Percentiles rank a stretch among this genome's conserved stretches.
Evolutionary conservation across 2,329 filamentous ascomycete species (phyloP).

Genomic region (Aspergillus pseudoterreus): DNA sequence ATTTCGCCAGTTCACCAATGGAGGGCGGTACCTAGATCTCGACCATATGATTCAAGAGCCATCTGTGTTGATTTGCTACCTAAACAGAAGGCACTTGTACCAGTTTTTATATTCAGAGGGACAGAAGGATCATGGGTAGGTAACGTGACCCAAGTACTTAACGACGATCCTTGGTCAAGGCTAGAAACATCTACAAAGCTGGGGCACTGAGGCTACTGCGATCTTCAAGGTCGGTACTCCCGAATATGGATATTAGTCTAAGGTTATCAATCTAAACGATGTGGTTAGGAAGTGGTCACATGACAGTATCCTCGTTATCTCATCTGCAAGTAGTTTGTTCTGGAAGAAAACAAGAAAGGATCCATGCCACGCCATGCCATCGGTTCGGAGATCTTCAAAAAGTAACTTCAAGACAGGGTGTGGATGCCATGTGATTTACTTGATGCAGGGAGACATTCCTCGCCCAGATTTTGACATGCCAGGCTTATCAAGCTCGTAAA

Average conservation of each 20-base stretch:
- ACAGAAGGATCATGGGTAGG: too few species aligned
- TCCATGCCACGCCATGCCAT: background rate
- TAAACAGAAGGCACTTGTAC: too few species aligned
- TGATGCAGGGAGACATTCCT: background rate
- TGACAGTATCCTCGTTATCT: background rate
- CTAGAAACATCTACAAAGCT: too few species aligned
- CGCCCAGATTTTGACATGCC: constrained; percentile 1
- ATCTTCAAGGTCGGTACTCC: background rate
- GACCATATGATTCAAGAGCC: too few species aligned
- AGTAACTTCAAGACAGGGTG: background rate
- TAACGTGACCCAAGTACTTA: too few species aligned
- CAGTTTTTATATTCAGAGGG: too few species aligned
- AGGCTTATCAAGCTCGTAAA: background rate
- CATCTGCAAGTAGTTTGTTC: background rate
- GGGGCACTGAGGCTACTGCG: too few species aligned
- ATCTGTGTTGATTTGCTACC: too few species aligned
- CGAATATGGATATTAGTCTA: background rate
- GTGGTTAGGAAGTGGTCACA: background rate
- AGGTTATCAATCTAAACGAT: background rate
- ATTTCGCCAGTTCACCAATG: too few species aligned
- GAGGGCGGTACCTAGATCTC: too few species aligned
- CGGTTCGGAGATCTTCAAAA: too few species aligned
- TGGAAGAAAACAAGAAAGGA: background rate
- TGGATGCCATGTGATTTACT: background rate
- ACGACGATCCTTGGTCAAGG: too few species aligned